Conservation (phyloP, 306 rosid genomes). For the Alnus rubra region DNA sequence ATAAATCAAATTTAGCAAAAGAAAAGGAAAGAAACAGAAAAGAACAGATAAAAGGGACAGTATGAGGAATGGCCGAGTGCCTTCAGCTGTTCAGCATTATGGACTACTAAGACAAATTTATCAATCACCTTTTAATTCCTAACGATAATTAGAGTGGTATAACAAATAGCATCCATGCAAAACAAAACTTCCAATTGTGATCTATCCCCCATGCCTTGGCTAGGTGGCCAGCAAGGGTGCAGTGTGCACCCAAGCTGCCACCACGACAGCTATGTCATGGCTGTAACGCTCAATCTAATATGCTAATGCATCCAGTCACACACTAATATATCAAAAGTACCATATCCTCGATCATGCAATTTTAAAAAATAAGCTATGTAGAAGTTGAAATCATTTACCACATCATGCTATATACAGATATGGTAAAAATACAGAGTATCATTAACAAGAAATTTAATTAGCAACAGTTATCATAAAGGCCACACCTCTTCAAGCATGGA, state of each 20-base stretch:
- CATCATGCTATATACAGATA: background rate
- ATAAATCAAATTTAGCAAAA: background rate
- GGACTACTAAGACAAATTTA: background rate
- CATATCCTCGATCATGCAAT: background rate
- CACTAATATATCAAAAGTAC: background rate
- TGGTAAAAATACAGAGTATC: background rate
- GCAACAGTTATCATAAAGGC: slow-evolving; percentile 18
- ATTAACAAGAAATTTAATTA: slow-evolving; percentile 12
- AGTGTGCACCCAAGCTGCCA: no score
- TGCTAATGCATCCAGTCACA: background rate
- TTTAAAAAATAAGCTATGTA: background rate
- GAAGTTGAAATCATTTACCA: background rate
- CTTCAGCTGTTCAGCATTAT: background rate
- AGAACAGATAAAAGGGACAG: background rate
- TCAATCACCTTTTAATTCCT: background rate
- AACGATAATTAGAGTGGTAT: background rate
- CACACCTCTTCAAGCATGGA: slow-evolving; percentile 97
- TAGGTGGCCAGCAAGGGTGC: no score
- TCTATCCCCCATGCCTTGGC: background rate
- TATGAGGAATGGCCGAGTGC: background rate
- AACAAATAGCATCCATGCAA: background rate
- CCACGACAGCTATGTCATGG: no score
- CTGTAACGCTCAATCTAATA: background rate
- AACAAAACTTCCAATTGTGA: background rate
- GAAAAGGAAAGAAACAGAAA: slow-evolving; percentile 1